Conservation (phyloP, 2,329 filamentous ascomycete genomes). For the Aspergillus fructus region DNA sequence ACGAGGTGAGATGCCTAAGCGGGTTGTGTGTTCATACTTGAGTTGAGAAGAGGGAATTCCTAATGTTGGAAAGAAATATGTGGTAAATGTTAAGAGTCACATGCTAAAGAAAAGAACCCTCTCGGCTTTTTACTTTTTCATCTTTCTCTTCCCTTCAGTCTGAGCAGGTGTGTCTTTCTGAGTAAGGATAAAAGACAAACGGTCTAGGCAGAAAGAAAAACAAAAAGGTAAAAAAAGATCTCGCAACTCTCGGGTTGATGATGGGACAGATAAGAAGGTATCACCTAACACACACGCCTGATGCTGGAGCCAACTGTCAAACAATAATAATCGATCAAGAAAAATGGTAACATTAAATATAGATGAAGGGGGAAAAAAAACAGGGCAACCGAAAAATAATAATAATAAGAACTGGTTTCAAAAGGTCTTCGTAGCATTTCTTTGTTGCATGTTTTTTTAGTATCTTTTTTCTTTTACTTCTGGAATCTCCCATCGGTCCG, state of each 20-base stretch:
- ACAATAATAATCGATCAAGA: neutral
- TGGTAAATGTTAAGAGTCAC: neutral
- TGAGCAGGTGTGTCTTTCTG: neutral
- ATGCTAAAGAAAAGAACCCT: neutral
- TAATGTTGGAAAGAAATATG: neutral
- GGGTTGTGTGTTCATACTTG: too few species aligned
- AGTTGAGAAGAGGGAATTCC: too few species aligned
- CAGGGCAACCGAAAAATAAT: neutral
- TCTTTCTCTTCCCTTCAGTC: neutral
- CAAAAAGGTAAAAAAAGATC: neutral
- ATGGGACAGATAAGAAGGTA: constrained; percentile 1
- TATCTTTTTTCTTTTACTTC: neutral
- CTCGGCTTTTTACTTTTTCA: neutral
- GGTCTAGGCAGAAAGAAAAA: neutral
- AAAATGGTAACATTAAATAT: neutral
- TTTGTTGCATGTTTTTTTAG: constrained; percentile 1
- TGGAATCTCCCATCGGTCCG: neutral
- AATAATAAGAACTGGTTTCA: neutral
- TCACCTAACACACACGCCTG: constrained; percentile 13
- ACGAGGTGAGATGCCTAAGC: too few species aligned
- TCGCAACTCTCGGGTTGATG: neutral
- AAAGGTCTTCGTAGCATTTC: constrained; percentile 6
- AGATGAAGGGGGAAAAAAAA: neutral
- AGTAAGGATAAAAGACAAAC: neutral
- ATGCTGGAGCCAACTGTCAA: constrained; percentile 7